These are phyloP conservation scores for Hypsizygus marmoreus DNA, from an alignment of 768 basidiomycete species.

Conservation along the genomic window DNA sequence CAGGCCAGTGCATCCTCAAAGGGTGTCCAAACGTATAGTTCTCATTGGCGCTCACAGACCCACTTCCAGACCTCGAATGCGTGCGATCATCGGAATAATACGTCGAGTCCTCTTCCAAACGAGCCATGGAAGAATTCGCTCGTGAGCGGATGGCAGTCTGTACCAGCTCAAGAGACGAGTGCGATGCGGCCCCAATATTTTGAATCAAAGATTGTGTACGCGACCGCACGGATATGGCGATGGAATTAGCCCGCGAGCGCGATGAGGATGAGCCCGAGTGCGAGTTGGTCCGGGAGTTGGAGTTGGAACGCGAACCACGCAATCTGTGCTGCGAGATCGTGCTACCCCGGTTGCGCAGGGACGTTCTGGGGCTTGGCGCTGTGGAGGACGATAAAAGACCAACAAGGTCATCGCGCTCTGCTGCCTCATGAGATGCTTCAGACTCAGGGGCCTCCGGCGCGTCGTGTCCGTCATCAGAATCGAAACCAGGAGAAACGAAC, in stretches of 20 bases:
- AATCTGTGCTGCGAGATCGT: slow-evolving; percentile 30
- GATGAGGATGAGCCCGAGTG: slow-evolving; percentile 41
- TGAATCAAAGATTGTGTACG: slow-evolving; percentile 70
- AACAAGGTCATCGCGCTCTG: slow-evolving; percentile 63
- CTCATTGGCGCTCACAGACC: slow-evolving; percentile 52
- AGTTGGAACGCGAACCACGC: slow-evolving; percentile 35
- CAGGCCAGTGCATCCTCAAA: slow-evolving; percentile 41
- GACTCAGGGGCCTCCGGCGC: slow-evolving; percentile 40
- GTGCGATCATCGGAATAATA: slow-evolving; percentile 38
- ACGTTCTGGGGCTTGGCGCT: slow-evolving; percentile 50
- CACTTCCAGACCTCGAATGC: slow-evolving; percentile 54
- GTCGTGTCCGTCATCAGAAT: slow-evolving; percentile 28
- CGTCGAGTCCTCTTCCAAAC: slow-evolving; percentile 57
- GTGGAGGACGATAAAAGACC: slow-evolving; percentile 48
- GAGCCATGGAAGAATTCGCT: slow-evolving; percentile 68
- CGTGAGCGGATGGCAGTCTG: slow-evolving; percentile 49
- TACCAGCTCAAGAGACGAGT: slow-evolving; percentile 61
- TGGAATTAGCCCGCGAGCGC: slow-evolving; percentile 45
- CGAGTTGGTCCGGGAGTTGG: slow-evolving; percentile 33
- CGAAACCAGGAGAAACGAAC: slow-evolving; percentile 2
- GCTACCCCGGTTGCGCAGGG: slow-evolving; percentile 44
- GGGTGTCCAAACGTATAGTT: slow-evolving; percentile 78
- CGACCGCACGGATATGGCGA: slow-evolving; percentile 54
- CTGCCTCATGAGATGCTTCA: slow-evolving; percentile 58
- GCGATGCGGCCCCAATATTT: slow-evolving; percentile 59